phyloP scores from a whole-genome alignment of 371 early-diverging fungal species.

The Sporodiniella umbellata region DNA sequence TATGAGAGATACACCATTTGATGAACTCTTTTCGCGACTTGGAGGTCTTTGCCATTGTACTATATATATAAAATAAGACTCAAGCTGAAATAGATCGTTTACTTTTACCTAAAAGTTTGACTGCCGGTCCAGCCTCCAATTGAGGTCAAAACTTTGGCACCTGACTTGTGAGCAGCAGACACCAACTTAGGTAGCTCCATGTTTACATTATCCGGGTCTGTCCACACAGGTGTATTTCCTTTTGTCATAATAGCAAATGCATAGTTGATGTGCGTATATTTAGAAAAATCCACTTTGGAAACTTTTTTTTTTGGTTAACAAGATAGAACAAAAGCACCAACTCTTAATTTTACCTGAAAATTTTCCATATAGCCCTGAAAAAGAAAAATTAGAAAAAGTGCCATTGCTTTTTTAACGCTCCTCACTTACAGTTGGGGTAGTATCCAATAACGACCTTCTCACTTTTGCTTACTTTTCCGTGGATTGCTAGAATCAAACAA shows the following conservation, averaged over 20 bases:
- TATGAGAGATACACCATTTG: conserved; percentile 32
- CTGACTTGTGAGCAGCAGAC: conserved; percentile 41
- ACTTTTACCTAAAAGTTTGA: conserved; percentile 57
- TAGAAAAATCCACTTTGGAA: conserved; percentile 38
- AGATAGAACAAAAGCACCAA: too few relatives aligned
- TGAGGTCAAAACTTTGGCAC: conserved; percentile 50
- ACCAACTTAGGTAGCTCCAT: conserved; percentile 37
- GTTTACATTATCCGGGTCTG: conserved; percentile 14
- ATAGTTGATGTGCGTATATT: conserved; percentile 61
- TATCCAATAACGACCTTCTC: conserved; percentile 25
- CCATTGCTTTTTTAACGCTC: not conserved
- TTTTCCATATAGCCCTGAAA: not conserved
- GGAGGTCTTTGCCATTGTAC: conserved; percentile 35
- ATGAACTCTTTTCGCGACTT: conserved; percentile 40
- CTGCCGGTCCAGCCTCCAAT: conserved; percentile 79
- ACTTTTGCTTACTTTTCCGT: not conserved
- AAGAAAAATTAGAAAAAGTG: not conserved
- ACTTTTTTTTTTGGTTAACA: too few relatives aligned
- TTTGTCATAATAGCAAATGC: conserved; percentile 37
- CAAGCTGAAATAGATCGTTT: not conserved
- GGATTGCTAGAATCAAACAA: not conserved
- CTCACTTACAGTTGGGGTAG: conserved; percentile 36
- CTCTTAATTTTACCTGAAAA: conserved; percentile 17
- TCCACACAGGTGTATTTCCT: conserved; percentile 32
- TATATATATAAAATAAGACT: not conserved